Evolutionary conservation across 192 early-diverging fungal species (phyloP).

Genomic region (Rhizophlyctis rosea): DNA sequence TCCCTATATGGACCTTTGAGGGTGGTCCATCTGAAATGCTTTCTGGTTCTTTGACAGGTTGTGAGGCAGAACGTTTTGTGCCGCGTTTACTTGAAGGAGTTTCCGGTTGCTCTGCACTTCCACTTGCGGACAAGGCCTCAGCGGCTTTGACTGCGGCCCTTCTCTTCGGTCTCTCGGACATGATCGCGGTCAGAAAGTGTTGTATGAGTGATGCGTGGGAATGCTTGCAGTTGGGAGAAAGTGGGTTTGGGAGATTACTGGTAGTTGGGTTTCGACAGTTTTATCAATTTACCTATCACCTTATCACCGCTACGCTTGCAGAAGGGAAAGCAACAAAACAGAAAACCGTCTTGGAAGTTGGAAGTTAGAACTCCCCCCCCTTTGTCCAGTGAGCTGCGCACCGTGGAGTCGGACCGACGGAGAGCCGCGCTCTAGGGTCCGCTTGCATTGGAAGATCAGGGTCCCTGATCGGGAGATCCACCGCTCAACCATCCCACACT

Average conservation of each 20-base stretch:
- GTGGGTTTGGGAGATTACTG: not conserved
- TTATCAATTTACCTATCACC: too few relatives aligned
- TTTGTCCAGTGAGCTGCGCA: too few relatives aligned
- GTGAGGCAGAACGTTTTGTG: not conserved
- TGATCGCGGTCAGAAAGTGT: not conserved
- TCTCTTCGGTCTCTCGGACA: not conserved
- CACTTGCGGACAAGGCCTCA: not conserved
- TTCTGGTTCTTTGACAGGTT: not conserved
- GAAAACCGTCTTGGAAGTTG: too few relatives aligned
- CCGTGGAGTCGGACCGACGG: too few relatives aligned
- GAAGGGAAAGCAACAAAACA: too few relatives aligned
- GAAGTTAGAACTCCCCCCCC: too few relatives aligned
- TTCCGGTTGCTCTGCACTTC: not conserved
- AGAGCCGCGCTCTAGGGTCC: too few relatives aligned
- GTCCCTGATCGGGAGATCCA: too few relatives aligned
- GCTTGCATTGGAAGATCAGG: too few relatives aligned
- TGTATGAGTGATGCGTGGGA: not conserved
- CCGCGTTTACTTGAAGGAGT: not conserved
- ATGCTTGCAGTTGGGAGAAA: not conserved
- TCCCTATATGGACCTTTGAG: not conserved
- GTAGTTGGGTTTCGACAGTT: too few relatives aligned
- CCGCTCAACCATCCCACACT: too few relatives aligned
- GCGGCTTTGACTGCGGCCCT: not conserved
- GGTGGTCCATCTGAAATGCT: not conserved
- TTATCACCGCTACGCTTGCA: too few relatives aligned